Evolutionary conservation across 805 yeast genomes (phyloP), one percentile per base, ranked within the genome.

Genomic region (Lipomyces yamadae): DNA sequence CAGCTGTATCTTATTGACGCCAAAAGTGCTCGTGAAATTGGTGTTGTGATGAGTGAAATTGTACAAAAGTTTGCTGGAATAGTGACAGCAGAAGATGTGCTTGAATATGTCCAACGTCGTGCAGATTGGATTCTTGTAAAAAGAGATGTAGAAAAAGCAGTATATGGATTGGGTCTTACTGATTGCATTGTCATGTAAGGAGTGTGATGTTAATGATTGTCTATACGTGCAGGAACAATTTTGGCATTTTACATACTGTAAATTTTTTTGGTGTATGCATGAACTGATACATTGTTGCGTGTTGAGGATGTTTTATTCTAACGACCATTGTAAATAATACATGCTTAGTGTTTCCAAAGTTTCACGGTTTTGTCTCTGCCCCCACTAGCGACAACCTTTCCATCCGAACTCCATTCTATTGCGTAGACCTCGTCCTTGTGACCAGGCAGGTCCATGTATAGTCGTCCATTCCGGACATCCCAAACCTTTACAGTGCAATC

Each of bases 361-460:
- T 98, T 84, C 32, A 95, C 92, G 83, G 89, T 89, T 78, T 93
- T 95, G 77, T 95, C 99, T 76, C 92, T 93, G 61, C 99, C 98
- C 29, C 98, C 99, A 76, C 97, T 91, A n/a, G 94, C 96, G 11
- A 95, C 98, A 72, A 88, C 83, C 71, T 85, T 85, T 57, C 99
- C 99, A 76, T 95, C 99, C 64, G 89, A 86, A 81, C 97, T 91
- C 99, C 99, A 95, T 74, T 95, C 99, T 3, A 95, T 97, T 0
- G 98, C 96, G 76, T 86, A 95, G 0, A 95, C 97, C 79, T 95
- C 99, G 75, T 95, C 99, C 15, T 88, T 81, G 76, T 95, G 99
- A 0, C 99, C 99, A 0, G 99, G 99, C 66, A 95, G 83, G 78
- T 95, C 99, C 18, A 89, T 91, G 66, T 87, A 84, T 64, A 95